Conservation (phyloP, 768 basidiomycete genomes). For the Rhodotorula graminis region DNA sequence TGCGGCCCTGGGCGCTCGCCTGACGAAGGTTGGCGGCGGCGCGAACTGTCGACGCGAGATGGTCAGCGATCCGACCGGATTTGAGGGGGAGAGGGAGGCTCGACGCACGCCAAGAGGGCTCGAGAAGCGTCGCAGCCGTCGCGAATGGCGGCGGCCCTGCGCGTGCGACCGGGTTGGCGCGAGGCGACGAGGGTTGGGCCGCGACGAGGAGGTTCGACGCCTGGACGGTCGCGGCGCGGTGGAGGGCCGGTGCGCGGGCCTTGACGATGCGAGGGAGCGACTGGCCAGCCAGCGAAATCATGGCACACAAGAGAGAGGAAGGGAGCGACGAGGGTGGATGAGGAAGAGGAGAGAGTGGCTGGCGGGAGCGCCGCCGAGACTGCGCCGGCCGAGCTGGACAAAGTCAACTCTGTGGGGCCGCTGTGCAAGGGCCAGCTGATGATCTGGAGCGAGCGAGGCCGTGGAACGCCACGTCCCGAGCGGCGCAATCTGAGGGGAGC, state of each 20-base stretch:
- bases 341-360: no score
- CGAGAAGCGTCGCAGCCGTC: neutral
- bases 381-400: no score
- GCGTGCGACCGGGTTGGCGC: neutral
- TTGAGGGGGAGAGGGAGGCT: neutral
- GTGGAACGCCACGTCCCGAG: no score
- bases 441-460: no score
- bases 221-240: neutral
- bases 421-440: no score
- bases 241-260: neutral
- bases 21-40: neutral
- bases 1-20: neutral
- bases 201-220: neutral
- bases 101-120: neutral
- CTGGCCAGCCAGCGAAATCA: neutral
- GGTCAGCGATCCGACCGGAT: neutral
- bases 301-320: neutral
- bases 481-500: no score
- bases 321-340: neutral
- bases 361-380: no score
- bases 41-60: neutral
- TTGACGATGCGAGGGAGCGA: neutral
- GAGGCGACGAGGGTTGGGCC: neutral
- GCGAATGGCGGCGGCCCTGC: neutral
- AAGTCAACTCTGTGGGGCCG: no score